Evolutionary conservation across 352 stramenopile species (phyloP), one percentile per base, ranked within the genome.

Genomic region (Pythium chondricola): DNA sequence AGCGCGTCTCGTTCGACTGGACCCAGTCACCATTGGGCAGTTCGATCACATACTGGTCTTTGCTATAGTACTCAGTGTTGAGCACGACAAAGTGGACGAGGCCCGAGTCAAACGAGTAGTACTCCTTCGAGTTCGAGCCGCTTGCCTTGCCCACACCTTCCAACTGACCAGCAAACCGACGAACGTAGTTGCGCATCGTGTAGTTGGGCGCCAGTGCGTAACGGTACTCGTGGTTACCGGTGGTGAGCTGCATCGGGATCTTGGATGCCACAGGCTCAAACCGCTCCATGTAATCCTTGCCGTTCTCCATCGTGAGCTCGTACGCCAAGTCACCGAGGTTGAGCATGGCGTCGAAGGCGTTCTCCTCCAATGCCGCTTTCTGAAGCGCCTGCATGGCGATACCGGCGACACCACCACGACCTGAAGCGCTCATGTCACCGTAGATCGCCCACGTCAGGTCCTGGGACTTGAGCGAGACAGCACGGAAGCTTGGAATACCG

Each of bases 391-490:
- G 76, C 3, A 90, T 44, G 13, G 79, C 74, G 24, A 90, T 63
- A 7, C 63, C 79, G 14, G 79, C 70, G 4, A 76, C 79, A 5
- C 71, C 58, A 8, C 68, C 69, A 43, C 83, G 65, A 48, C 81
- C 58, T 0, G 72, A 69, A 0, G 74, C 71, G 0, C 70, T 76
- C 47, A 90, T 61, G 35, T 90, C 79, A 4, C 79, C 79, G 61
- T 88, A 90, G 35, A 90, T 72, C 0, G 74, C 79, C 79, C 79
- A 91, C 56, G 77, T 86, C 35, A 81, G 68, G n/a, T n/a, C n/a
- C n/a, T n/a, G n/a, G n/a, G n/a, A n/a, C n/a, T n/a, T n/a, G n/a
- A n/a, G n/a, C n/a, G n/a, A n/a, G n/a, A n/a, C n/a, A n/a, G n/a
- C n/a, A n/a, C n/a, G n/a, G n/a, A n/a, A n/a, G n/a, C n/a, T n/a